Evolutionary conservation across 2,329 filamentous ascomycete genomes (phyloP).

Genomic region (Apiospora marii): DNA sequence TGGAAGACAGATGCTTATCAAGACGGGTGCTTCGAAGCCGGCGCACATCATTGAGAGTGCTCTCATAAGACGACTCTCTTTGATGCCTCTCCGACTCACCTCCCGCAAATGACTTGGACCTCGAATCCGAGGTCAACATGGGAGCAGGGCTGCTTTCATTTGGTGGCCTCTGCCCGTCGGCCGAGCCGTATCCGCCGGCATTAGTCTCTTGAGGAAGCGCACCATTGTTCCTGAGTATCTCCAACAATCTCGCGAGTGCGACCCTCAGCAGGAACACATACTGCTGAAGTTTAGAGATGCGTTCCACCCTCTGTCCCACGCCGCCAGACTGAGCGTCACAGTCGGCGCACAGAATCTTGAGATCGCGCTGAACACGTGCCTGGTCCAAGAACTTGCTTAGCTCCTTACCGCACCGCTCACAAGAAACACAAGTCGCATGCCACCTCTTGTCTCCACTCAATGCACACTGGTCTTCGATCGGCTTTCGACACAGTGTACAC

Average conservation of each 20-base stretch:
- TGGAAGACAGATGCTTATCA: conserved; percentile 93
- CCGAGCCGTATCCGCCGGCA: conserved; percentile 70
- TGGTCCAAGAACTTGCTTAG: conserved; percentile 73
- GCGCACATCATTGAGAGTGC: conserved; percentile 94
- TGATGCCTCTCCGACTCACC: conserved; percentile 66
- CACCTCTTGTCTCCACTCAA: conserved; percentile 78
- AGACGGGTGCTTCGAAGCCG: conserved; percentile 90
- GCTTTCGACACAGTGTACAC: conserved; percentile 80
- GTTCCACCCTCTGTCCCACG: conserved; percentile 63
- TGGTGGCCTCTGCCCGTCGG: conserved; percentile 64
- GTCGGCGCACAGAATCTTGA: conserved; percentile 73
- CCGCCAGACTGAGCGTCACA: conserved; percentile 66
- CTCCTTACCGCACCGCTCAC: conserved; percentile 70
- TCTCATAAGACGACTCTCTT: conserved; percentile 85
- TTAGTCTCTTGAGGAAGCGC: conserved; percentile 80
- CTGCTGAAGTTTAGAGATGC: conserved; percentile 87
- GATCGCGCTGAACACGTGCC: conserved; percentile 74
- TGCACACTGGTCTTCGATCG: conserved; percentile 94
- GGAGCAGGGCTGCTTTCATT: conserved; percentile 57
- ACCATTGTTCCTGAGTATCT: conserved; percentile 84
- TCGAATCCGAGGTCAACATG: conserved; percentile 68
- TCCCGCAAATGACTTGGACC: conserved; percentile 76
- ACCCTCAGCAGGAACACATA: conserved; percentile 94
- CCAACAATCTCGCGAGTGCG: conserved; percentile 85
- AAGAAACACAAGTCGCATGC: conserved; percentile 84